Conservation (phyloP, 768 basidiomycete genomes). For the Hericium coralloides region DNA sequence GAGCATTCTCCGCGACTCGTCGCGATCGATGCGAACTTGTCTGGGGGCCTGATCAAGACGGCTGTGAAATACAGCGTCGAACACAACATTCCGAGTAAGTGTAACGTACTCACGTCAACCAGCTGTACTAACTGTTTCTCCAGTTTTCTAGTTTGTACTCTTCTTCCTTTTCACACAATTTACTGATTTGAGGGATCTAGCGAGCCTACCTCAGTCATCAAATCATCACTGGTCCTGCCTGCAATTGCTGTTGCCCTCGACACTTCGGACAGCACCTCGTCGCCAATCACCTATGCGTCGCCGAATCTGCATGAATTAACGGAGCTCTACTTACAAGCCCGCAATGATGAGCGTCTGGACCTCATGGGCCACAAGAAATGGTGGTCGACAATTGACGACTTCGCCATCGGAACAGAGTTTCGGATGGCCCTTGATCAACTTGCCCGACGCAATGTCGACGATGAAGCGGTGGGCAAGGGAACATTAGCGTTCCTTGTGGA, state of each 20-base stretch:
- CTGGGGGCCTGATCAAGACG: constrained; percentile 38
- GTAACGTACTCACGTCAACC: neutral
- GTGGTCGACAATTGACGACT: constrained; percentile 58
- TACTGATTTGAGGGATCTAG: constrained; percentile 26
- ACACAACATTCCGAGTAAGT: constrained; percentile 45
- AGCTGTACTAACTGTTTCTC: constrained; percentile 1
- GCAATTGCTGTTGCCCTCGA: constrained; percentile 39
- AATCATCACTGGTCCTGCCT: constrained; percentile 62
- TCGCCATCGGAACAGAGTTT: constrained; percentile 61
- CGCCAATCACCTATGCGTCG: constrained; percentile 64
- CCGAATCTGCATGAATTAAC: constrained; percentile 81
- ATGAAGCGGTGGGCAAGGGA: constrained; percentile 26
- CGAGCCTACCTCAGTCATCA: constrained; percentile 89
- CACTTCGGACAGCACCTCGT: constrained; percentile 14
- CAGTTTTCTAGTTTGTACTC: constrained; percentile 70
- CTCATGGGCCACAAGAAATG: constrained; percentile 46
- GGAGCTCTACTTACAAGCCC: constrained; percentile 44
- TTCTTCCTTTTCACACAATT: too few species aligned
- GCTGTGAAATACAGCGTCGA: constrained; percentile 45
- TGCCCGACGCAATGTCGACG: constrained; percentile 35
- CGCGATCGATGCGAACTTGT: constrained; percentile 72
- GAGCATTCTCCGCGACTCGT: constrained; percentile 47
- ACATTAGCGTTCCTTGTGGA: constrained; percentile 55
- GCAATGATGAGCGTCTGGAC: constrained; percentile 30
- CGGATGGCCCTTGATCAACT: constrained; percentile 58